Conservation (phyloP, 306 rosid genomes). For the Erythrophleum fordii region DNA sequence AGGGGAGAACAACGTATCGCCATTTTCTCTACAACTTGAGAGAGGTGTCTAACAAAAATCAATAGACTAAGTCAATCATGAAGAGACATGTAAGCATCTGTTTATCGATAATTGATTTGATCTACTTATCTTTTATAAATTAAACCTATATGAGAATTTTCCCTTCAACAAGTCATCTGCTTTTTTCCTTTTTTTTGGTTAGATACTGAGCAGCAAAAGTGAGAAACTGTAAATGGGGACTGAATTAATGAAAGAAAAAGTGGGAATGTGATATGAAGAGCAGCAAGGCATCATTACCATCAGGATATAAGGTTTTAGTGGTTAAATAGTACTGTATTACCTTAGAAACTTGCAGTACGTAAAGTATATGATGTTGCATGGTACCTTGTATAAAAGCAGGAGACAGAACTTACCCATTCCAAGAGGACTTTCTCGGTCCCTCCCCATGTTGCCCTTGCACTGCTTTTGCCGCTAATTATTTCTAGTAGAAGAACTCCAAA, state of each 20-base stretch:
- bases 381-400: constrained; percentile 5
- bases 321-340: not conserved
- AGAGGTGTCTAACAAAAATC: not conserved
- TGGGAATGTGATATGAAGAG: not conserved
- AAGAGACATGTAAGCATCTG: not conserved
- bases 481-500: constrained; percentile 92
- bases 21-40: not conserved
- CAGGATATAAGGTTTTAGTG: not conserved
- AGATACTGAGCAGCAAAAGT: not conserved
- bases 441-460: constrained; percentile 62
- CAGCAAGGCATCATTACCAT: constrained; percentile 4
- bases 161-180: not conserved
- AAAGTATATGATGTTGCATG: not conserved
- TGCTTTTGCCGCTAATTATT: constrained; percentile 77
- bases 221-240: not conserved
- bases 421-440: constrained; percentile 64
- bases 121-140: not conserved
- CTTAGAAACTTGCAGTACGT: not conserved
- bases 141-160: not conserved
- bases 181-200: not conserved
- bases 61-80: not conserved
- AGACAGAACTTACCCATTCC: constrained; percentile 65
- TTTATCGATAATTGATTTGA: not conserved
- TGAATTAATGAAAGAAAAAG: not conserved
- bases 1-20: not conserved